Evolutionary conservation across 768 basidiomycete genomes (phyloP).

Genomic region (Tricholoma hemisulphureum): DNA sequence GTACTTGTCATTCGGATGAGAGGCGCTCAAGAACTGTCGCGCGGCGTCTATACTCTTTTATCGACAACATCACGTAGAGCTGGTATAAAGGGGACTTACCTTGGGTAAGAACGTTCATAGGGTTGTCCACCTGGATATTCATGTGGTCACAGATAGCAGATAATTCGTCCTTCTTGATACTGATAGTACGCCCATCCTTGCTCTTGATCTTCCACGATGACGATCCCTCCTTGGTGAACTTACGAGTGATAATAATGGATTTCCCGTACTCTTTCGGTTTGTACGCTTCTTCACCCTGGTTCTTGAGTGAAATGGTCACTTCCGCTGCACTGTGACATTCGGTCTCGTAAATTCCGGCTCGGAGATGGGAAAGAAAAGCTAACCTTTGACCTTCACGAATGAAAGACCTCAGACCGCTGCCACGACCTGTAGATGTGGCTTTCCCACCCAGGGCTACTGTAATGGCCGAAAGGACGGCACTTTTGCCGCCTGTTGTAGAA

Average conservation of each 20-base stretch:
- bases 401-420: conserved; percentile 78
- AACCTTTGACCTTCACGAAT: conserved; percentile 82
- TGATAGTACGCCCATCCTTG: conserved; percentile 62
- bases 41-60: conserved; percentile 51
- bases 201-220: conserved; percentile 82
- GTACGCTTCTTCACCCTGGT: conserved; percentile 89
- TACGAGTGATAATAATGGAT: conserved; percentile 80
- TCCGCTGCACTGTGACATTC: conserved; percentile 52
- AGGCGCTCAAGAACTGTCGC: conserved; percentile 81
- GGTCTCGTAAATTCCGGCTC: neutral
- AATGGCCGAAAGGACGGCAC: conserved; percentile 89
- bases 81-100: conserved; percentile 36
- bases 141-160: conserved; percentile 90
- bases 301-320: conserved; percentile 81
- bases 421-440: conserved; percentile 87
- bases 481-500: conserved; percentile 74
- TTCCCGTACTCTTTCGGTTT: conserved; percentile 82
- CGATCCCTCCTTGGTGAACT: conserved; percentile 72
- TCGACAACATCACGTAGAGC: conserved; percentile 5
- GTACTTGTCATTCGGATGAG: conserved; percentile 83
- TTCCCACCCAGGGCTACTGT: conserved; percentile 94
- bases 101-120: conserved; percentile 92
- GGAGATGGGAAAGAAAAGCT: conserved; percentile 19
- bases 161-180: conserved; percentile 80
- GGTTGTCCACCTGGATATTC: conserved; percentile 96